These are phyloP conservation scores for Thielaviopsis ethacetica DNA, from an alignment of 2,329 filamentous ascomycete genomes.

Conservation along the genomic window DNA sequence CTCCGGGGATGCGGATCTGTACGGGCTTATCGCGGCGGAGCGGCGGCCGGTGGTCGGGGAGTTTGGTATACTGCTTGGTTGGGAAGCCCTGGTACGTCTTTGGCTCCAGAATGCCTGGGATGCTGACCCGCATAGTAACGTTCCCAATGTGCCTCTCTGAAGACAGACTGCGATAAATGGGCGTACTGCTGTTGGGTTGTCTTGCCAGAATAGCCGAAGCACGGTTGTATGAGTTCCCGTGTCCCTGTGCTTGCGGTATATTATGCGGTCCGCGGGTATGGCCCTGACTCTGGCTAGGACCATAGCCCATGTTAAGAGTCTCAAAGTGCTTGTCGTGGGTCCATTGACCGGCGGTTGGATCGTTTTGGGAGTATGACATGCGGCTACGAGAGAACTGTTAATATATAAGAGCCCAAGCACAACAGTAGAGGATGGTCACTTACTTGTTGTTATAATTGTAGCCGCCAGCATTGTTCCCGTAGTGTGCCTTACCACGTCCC, in stretches of 20 bases:
- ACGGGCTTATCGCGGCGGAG: constrained; percentile 93
- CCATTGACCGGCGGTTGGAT: constrained; percentile 44
- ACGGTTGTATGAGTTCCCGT: background rate
- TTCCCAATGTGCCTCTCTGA: constrained; percentile 73
- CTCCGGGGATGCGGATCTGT: constrained; percentile 71
- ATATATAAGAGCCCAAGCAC: background rate
- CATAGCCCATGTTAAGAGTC: constrained; percentile 25
- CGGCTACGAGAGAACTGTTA: background rate
- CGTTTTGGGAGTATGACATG: background rate
- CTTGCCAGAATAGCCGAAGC: constrained; percentile 28
- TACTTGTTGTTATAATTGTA: background rate
- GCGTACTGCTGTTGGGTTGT: constrained; percentile 40
- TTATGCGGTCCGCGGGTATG: background rate
- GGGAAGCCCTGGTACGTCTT: constrained; percentile 59
- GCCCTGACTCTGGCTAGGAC: constrained; percentile 17
- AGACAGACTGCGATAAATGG: constrained; percentile 64
- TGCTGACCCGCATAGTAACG: constrained; percentile 64
- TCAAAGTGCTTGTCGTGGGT: constrained; percentile 79
- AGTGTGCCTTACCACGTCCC: background rate
- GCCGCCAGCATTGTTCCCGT: background rate
- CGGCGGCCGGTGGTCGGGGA: constrained; percentile 87
- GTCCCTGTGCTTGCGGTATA: constrained; percentile 17
- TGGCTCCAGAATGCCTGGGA: constrained; percentile 59
- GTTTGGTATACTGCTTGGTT: constrained; percentile 79
- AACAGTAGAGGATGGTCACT: background rate